Evolutionary conservation across 1,284 basidiomycete species (phyloP), one percentile per base, ranked within the genome.

Genomic region (Golubevia pallescens): DNA sequence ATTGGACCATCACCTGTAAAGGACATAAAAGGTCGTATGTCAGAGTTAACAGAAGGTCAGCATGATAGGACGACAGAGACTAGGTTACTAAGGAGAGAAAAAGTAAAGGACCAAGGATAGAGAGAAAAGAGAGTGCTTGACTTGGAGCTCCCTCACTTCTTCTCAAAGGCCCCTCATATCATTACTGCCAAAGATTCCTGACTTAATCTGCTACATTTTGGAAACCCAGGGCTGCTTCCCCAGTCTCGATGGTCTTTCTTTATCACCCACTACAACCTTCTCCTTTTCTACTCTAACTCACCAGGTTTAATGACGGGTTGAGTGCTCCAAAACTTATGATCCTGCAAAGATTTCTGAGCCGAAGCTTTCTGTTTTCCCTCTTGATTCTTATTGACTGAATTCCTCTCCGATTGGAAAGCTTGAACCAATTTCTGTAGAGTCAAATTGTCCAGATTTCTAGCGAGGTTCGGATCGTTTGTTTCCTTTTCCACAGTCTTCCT

Each of bases 281-380:
- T 5, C 34, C 10, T 38, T 10, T 38, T 10, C 34, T 38, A 4
- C 10, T 10, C 54, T 21, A 5, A 32, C 54, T 56, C 54, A 56
- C 54, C 54, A 56, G 54, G 54, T 28, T 56, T 56, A 13, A 32
- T 28, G 10, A 56, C 54, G 10, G 54, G 54, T 28, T 84, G 82
- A 16, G 82, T 84, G 69, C 81, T 84, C 82, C 82, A 85, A 52
- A 84, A 85, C 67, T 84, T 82, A 68, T 85, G 79, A 55, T 85
- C 81, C 0, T 71, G 74, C 4, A 81, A 71, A 24, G 65, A 58
- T 57, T 81, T 81, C 6, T 68, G 58, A n/a, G n/a, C n/a, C n/a
- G n/a, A n/a, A 20, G 65, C 61, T 61, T 77, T 78, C 28, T 67
- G 65, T 56, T 77, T 77, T n/a, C 62, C 59, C 14, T 78, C 75